Evolutionary conservation across 805 yeast species (phyloP), one percentile per base, ranked within the genome.

Genomic region (Saccharomycopsis fibuligera): DNA sequence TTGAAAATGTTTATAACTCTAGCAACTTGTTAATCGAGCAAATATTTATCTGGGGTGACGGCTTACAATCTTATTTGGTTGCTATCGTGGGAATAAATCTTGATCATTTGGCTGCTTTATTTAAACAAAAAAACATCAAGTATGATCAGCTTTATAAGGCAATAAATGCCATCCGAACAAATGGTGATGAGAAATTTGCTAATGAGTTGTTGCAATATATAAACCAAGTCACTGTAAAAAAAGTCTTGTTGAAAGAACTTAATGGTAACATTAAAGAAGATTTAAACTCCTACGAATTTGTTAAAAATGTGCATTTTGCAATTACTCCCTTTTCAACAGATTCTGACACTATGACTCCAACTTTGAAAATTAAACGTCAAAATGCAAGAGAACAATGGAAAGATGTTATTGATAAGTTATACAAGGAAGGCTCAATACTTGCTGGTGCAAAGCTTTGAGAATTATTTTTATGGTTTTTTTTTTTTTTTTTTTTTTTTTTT

Each of bases 1-100:
- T 84, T 56, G 90, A 84, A 60, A 81, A 79, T 58, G 64, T 68
- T n/a, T 83, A 83, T 61, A 61, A 78, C 31, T 69, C 83, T 0
- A 66, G 70, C 25, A 73, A 76, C 56, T 72, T 83, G 1, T 61
- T 68, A 25, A 59, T 79, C 16, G 58, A 73, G 4, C 88, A 82
- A 62, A 58, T 76, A 14, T 81, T 72, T 58, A 76, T 73, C 5
- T 81, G 79, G 58, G 91, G 91, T 33, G 81, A 82, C 60, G 72
- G 86, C 3, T 64, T 73, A 38, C 67, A 76, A 58, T 68, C 74
- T 14, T 78, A 56, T 58, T 63, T 83, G 52, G 81, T 84, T 21
- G 88, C 78, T 25, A 63, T 84, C 35, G 58, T 78, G 35, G 89
- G 89, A 31, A 63, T 83, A 43, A 85, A 81, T 44, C 72, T 74